Percentiles rank a stretch among this genome's conserved stretches.
Conservation (phyloP, 225 moss, liverwort and hornwort species). For the Polytrichum commune region DNA sequence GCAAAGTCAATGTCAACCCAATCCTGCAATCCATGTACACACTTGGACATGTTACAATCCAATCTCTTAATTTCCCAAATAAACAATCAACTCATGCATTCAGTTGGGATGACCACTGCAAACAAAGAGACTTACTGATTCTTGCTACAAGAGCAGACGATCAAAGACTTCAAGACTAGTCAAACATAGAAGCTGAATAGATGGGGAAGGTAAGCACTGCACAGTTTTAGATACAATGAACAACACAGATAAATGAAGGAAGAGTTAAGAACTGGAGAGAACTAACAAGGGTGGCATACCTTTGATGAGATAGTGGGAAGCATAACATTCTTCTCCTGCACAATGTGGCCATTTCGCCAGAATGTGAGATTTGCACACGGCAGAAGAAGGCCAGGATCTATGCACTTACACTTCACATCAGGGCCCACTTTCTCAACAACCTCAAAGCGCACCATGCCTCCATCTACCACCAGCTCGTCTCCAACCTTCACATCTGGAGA, state of each 20-base stretch:
- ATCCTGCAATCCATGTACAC: slow-evolving; percentile 48
- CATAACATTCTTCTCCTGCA: slow-evolving; percentile 74
- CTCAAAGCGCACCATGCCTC: slow-evolving; percentile 97
- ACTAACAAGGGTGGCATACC: slow-evolving; percentile 21
- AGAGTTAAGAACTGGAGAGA: neutral
- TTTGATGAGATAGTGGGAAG: slow-evolving; percentile 93
- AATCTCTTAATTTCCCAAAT: no score
- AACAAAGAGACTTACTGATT: no score
- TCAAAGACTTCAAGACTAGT: no score
- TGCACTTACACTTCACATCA: slow-evolving; percentile 83
- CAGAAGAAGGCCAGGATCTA: slow-evolving; percentile 82
- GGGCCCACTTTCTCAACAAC: slow-evolving; percentile 85
- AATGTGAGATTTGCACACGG: slow-evolving; percentile 94
- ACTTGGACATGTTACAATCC: neutral
- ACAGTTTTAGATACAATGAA: neutral
- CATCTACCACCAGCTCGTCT: slow-evolving; percentile 92
- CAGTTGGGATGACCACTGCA: no score
- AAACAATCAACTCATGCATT: no score
- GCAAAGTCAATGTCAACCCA: slow-evolving; percentile 99
- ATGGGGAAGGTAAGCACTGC: no score
- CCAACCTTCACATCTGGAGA: slow-evolving; percentile 68
- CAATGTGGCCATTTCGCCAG: slow-evolving; percentile 76
- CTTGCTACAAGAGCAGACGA: no score
- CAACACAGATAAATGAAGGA: neutral
- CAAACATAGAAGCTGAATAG: no score